Evolutionary conservation across 768 basidiomycete genomes (phyloP), one percentile per base, ranked within the genome.

Genomic region (Russula lepida): DNA sequence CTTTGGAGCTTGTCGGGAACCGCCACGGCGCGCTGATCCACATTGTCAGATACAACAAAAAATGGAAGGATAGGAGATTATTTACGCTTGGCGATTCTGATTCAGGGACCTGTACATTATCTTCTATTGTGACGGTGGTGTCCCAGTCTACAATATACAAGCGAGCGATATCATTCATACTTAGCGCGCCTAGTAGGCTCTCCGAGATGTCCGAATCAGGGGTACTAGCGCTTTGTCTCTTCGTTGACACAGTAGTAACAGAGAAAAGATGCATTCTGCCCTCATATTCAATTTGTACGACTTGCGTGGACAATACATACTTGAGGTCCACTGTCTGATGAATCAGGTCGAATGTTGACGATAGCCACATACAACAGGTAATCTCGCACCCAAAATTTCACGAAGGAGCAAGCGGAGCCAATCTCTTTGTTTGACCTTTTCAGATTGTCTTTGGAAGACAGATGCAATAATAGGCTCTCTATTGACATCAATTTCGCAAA

Each of bases 111-210:
- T 71, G 73, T 49, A 71, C 74, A 51, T 71, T 63, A 50, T 59
- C 59, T 17, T 67, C 68, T 21, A 85, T 74, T 28, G 74, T 65
- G 21, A 91, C 79, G 15, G 70, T 71, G 7, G 84, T 82, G 67
- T 90, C 85, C 90, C 89, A 92, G 50, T 78, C 79, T 19, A 81
- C 78, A 4, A 76, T 77, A 84, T 85, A 90, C 39, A 88, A 70
- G 60, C 72, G 72, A 6, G 76, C 69, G 12, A 68, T 51, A 19
- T 75, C 51, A 55, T 71, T 67, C 25, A 88, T 64, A 27, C 79
- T 78, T 37, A 90, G 71, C 0, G 71, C 71, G 46, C 75, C 58
- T 11, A 89, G 67, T 11, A 89, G 67, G 37, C 73, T 71, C 41
- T 71, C 67, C 43, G 78, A 69, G 3, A 87, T 69, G 21, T 74